Evolutionary conservation across 2,329 filamentous ascomycete species (phyloP).

Genomic region (Trichoderma gracile): DNA sequence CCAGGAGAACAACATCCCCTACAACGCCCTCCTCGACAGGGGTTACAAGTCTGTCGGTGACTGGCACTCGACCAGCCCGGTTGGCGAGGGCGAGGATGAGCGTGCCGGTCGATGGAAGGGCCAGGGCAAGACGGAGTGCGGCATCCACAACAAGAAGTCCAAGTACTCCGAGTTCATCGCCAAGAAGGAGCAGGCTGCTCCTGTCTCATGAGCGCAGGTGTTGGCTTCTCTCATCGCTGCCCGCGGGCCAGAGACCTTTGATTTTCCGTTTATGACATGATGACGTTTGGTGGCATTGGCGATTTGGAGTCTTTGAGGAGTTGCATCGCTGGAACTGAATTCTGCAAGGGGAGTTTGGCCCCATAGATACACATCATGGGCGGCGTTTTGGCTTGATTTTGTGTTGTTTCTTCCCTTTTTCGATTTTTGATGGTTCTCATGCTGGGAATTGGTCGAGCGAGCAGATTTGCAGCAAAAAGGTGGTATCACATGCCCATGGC

Average conservation of each 20-base stretch:
- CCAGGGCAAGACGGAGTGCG: constrained; percentile 92
- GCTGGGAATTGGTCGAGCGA: constrained; percentile 6
- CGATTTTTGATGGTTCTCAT: background rate
- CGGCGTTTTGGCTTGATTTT: constrained; percentile 18
- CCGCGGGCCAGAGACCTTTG: background rate
- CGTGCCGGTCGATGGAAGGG: constrained; percentile 97
- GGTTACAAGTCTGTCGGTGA: constrained; percentile 99
- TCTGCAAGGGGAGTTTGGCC: background rate
- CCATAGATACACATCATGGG: constrained; percentile 21
- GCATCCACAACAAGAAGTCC: constrained; percentile 97
- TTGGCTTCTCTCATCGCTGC: background rate
- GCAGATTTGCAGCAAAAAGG: constrained; percentile 8
- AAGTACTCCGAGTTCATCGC: constrained; percentile 84
- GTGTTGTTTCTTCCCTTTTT: background rate
- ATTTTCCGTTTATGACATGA: constrained; percentile 16
- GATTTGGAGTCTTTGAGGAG: constrained; percentile 19
- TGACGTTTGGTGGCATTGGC: constrained; percentile 16
- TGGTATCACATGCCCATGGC: background rate
- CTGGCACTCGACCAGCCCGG: constrained; percentile 94
- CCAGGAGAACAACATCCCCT: constrained; percentile 82
- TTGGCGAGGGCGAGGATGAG: constrained; percentile 91
- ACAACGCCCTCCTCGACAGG: constrained; percentile 84
- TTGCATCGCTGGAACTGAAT: constrained; percentile 16
- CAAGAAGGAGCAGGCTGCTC: constrained; percentile 61
- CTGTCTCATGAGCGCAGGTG: constrained; percentile 30